These are phyloP conservation scores for Theobroma grandiflorum DNA, from an alignment of 441 rosid genomes.

Conservation along the genomic window DNA sequence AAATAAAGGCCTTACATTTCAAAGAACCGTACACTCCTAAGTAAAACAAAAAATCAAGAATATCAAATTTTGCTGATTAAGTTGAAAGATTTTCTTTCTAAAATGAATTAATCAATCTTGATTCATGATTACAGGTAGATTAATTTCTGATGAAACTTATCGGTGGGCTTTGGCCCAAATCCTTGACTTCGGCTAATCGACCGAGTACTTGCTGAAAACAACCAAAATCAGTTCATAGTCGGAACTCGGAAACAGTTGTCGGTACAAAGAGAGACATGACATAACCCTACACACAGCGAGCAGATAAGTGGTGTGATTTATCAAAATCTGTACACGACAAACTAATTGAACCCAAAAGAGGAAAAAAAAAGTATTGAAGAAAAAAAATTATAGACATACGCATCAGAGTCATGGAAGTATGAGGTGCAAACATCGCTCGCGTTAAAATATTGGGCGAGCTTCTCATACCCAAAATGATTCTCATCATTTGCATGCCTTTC, in stretches of 20 bases:
- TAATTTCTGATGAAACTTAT: background rate
- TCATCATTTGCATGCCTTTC: slow-evolving; percentile 40
- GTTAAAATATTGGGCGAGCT: slow-evolving; percentile 29
- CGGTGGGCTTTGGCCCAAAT: background rate
- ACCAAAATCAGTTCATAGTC: background rate
- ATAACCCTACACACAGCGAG: background rate
- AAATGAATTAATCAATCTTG: no score
- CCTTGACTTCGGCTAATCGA: background rate
- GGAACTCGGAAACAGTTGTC: background rate
- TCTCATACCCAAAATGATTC: slow-evolving; percentile 33
- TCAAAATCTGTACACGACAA: background rate
- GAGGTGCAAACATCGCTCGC: slow-evolving; percentile 39
- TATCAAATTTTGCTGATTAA: no score
- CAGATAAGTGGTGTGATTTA: background rate
- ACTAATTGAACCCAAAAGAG: background rate
- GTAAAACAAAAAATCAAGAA: no score
- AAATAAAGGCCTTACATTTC: no score
- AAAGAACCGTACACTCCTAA: no score
- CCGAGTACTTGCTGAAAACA: background rate
- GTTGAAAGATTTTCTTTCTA: no score
- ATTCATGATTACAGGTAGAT: no score
- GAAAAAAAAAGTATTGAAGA: background rate
- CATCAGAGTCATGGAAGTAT: slow-evolving; percentile 58
- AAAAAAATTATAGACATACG: background rate
- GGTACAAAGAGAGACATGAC: background rate